phyloP scores from a whole-genome alignment of 2,329 filamentous ascomycete genomes.

The Akanthomyces muscarius region DNA sequence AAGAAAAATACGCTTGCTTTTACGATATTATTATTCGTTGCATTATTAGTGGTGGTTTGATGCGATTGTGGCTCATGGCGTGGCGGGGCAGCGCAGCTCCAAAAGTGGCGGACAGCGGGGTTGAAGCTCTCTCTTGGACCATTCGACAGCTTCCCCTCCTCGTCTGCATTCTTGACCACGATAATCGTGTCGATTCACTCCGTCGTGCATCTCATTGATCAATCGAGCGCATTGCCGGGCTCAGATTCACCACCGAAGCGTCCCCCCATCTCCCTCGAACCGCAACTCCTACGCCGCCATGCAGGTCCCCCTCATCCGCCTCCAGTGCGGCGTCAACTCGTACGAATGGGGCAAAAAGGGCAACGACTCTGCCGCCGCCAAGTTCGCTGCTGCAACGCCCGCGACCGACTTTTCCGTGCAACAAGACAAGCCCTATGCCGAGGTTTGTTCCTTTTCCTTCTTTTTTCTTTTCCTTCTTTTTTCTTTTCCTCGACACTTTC shows the following conservation, averaged over 20 bases:
- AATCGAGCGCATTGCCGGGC: background rate
- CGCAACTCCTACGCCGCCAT: slow-evolving; percentile 33
- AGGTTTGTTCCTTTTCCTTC: slow-evolving; percentile 51
- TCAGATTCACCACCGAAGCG: background rate
- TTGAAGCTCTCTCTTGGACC: background rate
- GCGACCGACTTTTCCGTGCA: slow-evolving; percentile 71
- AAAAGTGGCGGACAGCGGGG: background rate
- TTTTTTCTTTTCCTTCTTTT: no score
- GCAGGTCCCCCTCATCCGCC: slow-evolving; percentile 78
- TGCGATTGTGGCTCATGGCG: background rate
- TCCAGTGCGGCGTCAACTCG: slow-evolving; percentile 92
- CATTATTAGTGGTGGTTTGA: background rate
- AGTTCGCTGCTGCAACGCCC: slow-evolving; percentile 81
- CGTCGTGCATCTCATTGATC: background rate
- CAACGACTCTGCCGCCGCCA: slow-evolving; percentile 79
- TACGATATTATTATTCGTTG: no score
- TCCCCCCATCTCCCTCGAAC: background rate
- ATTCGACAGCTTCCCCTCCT: background rate
- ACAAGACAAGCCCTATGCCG: slow-evolving; percentile 87
- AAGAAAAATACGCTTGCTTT: no score
- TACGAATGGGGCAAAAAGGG: slow-evolving; percentile 99
- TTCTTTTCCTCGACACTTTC: no score
- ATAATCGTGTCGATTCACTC: background rate
- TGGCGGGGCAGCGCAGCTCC: background rate
- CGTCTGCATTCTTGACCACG: background rate